Evolutionary conservation across 768 basidiomycete genomes (phyloP).

Genomic region (Psilocybe cyanescens): DNA sequence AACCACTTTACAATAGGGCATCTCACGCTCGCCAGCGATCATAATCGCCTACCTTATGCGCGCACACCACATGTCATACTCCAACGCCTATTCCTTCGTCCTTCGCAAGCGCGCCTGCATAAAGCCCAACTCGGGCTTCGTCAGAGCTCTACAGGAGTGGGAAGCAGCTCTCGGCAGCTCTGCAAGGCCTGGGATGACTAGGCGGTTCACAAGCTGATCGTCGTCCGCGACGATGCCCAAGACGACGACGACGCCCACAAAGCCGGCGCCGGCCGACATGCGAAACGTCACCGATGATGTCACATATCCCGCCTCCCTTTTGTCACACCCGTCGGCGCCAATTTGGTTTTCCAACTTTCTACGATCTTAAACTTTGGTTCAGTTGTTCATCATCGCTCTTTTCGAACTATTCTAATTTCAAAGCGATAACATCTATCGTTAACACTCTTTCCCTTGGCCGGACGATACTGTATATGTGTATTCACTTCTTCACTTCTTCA

Average conservation of each 20-base stretch:
- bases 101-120: slow-evolving; percentile 71
- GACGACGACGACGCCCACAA: background rate
- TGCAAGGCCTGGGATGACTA: slow-evolving; percentile 9
- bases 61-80: slow-evolving; percentile 73
- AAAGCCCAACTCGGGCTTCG: slow-evolving; percentile 81
- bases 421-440: too few species aligned
- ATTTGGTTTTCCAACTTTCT: background rate
- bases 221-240: too few species aligned
- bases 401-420: too few species aligned
- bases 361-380: too few species aligned
- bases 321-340: background rate
- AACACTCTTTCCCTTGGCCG: too few species aligned
- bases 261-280: background rate
- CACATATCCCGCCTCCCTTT: background rate
- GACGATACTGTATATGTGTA: too few species aligned
- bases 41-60: slow-evolving; percentile 85
- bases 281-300: background rate
- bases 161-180: slow-evolving; percentile 30
- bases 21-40: slow-evolving; percentile 77
- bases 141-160: slow-evolving; percentile 62
- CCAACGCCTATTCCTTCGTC: slow-evolving; percentile 62
- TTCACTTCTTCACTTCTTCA: too few species aligned
- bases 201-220: slow-evolving; percentile 12
- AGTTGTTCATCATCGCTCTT: too few species aligned
- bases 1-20: slow-evolving; percentile 36